Percentiles rank a stretch among this genome's conserved stretches.
Conservation (phyloP, 2,329 filamentous ascomycete species). For the Ceratocystis destructans region DNA sequence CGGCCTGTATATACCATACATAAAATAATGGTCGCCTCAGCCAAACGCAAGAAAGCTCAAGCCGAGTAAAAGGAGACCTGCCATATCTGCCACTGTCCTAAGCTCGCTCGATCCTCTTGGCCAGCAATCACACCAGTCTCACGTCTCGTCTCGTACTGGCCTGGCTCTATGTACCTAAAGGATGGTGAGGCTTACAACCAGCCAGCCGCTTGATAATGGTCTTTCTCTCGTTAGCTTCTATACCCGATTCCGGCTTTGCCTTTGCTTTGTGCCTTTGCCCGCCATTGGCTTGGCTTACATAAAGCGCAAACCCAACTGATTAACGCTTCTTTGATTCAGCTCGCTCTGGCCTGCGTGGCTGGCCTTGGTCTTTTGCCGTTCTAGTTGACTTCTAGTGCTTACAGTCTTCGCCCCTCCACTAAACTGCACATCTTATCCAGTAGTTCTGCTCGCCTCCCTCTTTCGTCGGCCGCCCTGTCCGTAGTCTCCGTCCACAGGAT, state of each 20-base stretch:
- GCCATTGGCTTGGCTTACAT: background rate
- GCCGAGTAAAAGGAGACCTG: background rate
- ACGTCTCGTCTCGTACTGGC: too few relatives aligned
- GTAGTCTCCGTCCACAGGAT: background rate
- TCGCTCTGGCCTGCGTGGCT: background rate
- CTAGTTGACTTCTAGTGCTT: constrained; percentile 1
- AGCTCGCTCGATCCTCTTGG: background rate
- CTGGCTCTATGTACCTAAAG: background rate
- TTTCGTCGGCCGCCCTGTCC: background rate
- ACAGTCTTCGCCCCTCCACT: background rate
- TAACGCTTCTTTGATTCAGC: too few relatives aligned
- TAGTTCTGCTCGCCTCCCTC: background rate
- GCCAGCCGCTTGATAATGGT: background rate
- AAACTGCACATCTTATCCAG: background rate
- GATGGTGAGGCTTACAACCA: background rate
- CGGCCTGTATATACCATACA: background rate
- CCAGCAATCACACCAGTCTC: too few relatives aligned
- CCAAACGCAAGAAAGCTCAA: background rate
- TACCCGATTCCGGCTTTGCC: background rate
- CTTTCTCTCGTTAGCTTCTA: background rate
- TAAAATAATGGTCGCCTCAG: background rate
- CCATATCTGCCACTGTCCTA: background rate
- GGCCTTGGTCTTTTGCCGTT: background rate
- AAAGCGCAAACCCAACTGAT: background rate
- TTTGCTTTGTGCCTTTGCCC: background rate